Percentiles rank a stretch among this genome's conserved stretches.
phyloP scores from a whole-genome alignment of 73 alveolate genomes.

The Tetrahymena malaccensis region DNA sequence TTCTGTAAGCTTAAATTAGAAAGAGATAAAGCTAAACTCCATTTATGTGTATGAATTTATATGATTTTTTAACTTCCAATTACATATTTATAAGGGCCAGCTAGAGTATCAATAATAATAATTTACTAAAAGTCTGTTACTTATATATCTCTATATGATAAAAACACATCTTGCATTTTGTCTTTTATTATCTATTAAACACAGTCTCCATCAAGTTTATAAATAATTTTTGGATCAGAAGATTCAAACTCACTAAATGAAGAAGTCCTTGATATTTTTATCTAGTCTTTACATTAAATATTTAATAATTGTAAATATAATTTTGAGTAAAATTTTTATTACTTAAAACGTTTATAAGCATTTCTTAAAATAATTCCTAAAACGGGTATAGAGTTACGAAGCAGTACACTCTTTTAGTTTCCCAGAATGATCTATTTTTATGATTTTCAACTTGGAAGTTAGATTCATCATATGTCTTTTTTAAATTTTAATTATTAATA shows the following conservation, averaged over 20 bases:
- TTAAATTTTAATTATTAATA: background rate
- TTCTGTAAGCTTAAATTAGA: background rate
- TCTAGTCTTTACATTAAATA: background rate
- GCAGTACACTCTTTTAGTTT: constrained; percentile 24
- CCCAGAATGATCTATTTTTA: constrained; percentile 28
- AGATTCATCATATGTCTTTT: constrained; percentile 13
- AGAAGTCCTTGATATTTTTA: constrained; percentile 26
- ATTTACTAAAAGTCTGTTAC: background rate
- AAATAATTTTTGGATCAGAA: constrained; percentile 1
- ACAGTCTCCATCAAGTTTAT: constrained; percentile 26
- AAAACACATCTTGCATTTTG: background rate
- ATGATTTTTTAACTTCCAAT: background rate
- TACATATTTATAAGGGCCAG: constrained; percentile 14
- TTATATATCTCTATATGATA: background rate
- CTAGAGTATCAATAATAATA: background rate
- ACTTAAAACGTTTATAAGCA: constrained; percentile 10
- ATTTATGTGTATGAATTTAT: background rate
- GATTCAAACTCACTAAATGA: background rate
- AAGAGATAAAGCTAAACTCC: constrained; percentile 33
- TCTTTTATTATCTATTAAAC: background rate
- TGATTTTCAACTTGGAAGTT: background rate
- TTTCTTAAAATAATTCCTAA: constrained; percentile 26
- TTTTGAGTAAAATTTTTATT: background rate
- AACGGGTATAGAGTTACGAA: constrained; percentile 27
- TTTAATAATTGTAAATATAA: background rate